Evolutionary conservation across 2,329 filamentous ascomycete genomes (phyloP).

Genomic region (Fusarium torulosum): DNA sequence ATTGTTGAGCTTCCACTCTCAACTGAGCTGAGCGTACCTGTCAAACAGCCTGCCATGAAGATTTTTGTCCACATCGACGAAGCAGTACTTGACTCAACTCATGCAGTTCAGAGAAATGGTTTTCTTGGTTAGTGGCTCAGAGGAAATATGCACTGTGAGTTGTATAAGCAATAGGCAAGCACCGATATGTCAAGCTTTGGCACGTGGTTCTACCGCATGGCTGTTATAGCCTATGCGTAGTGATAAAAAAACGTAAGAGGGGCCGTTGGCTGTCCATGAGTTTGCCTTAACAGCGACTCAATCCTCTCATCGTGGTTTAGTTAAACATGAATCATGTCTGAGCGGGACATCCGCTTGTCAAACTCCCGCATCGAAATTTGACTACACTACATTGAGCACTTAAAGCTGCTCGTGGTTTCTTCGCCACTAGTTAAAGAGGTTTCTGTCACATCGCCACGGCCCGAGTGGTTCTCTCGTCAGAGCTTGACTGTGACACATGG

Average conservation of each 20-base stretch:
- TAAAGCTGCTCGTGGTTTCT: neutral
- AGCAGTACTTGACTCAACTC: no score
- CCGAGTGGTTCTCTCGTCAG: constrained; percentile 7
- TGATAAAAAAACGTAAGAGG: constrained; percentile 6
- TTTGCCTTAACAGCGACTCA: no score
- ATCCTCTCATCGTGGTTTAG: neutral
- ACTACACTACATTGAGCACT: neutral
- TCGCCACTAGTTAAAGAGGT: constrained; percentile 13
- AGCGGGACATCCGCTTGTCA: constrained; percentile 10
- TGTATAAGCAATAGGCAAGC: neutral
- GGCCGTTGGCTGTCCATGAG: neutral
- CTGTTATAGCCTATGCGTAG: constrained; percentile 1
- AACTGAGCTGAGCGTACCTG: neutral
- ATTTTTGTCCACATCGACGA: no score
- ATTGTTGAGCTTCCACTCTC: no score
- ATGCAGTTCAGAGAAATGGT: neutral
- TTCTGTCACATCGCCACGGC: constrained; percentile 9
- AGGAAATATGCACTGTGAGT: neutral
- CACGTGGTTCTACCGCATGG: neutral
- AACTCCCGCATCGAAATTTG: neutral
- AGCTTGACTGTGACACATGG: constrained; percentile 4
- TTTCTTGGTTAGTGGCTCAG: constrained; percentile 3
- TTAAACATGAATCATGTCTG: constrained; percentile 14
- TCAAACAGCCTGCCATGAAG: neutral
- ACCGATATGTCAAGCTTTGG: neutral